Evolutionary conservation across 192 early-diverging fungal genomes (phyloP), one percentile per base, ranked within the genome.

Genomic region (Helicostylum pulchrum): DNA sequence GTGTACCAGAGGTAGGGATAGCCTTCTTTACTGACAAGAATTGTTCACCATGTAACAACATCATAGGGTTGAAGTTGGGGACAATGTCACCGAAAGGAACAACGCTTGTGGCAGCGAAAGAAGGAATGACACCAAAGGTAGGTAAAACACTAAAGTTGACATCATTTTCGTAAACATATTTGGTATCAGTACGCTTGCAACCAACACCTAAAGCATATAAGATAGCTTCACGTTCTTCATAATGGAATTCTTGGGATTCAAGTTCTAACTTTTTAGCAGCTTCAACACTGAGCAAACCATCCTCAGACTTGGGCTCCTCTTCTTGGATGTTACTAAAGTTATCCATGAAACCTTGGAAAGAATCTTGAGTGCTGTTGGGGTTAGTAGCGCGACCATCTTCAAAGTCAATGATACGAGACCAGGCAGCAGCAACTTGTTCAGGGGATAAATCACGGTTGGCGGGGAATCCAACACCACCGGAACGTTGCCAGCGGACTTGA

Each of bases 41-140:
- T 82, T 99, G 98, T 82, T 99, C 96, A 70, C 95, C 96, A 79
- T 99, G 98, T 53, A 99, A 83, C 59, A 99, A 85, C 92, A 96
- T 94, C 93, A 96, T 96, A 46, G 87, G 88, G 78, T 92, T 92
- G 76, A 92, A 94, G 60, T 88, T 77, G 12, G 87, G 88, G 19
- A 94, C 55, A 53, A 88, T 74, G 12, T 92, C 87, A 34, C 81
- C 84, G 64, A 90, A 88, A 19, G 88, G 83, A 65, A 87, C 79
- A n/a, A 76, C 44, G 65, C 78, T 80, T 78, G 88, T 85, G 57
- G 83, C 76, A 64, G 74, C 79, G 76, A 96, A 90, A 5, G 85
- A 83, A 2, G 94, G 88, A 50, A 97, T 83, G 42, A 98, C 96
- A 21, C 89, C 94, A 73, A 89, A 98, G 23, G 92, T 95, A 36